Percentiles rank a stretch among this genome's conserved stretches.
Conservation (phyloP, 768 basidiomycete genomes). For the Sarcodon sp. region DNA sequence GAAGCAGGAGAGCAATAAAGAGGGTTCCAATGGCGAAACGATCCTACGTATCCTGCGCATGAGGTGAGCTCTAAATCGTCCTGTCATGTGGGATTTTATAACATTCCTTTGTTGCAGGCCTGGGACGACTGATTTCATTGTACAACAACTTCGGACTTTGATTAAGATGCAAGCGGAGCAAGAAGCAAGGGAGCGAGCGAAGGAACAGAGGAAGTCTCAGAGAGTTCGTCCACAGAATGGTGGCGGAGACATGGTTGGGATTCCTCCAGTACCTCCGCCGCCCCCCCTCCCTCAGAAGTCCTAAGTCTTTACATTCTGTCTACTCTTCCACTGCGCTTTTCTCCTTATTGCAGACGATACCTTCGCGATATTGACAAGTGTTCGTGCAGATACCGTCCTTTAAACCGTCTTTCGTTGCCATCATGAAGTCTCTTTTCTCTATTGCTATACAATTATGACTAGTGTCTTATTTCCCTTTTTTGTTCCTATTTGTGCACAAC, state of each 20-base stretch:
- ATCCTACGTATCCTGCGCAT: slow-evolving; percentile 93
- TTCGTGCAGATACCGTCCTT: no score
- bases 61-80: slow-evolving; percentile 44
- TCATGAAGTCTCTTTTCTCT: no score
- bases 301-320: slow-evolving; percentile 2
- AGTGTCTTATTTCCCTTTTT: no score
- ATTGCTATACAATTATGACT: no score
- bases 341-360: slow-evolving; percentile 10
- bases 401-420: no score
- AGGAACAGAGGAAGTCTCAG: slow-evolving; percentile 44
- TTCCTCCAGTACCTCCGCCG: slow-evolving; percentile 13
- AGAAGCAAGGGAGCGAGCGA: slow-evolving; percentile 54
- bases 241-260: slow-evolving; percentile 13
- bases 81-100: background rate
- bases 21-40: slow-evolving; percentile 67
- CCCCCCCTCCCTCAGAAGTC: slow-evolving; percentile 13
- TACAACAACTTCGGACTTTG: slow-evolving; percentile 78
- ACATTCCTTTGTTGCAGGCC: slow-evolving; percentile 31
- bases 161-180: slow-evolving; percentile 74
- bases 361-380: slow-evolving; percentile 7
- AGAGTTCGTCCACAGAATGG: slow-evolving; percentile 27
- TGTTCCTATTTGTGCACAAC: no score
- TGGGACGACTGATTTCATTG: slow-evolving; percentile 75
- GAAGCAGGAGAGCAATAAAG: slow-evolving; percentile 65
- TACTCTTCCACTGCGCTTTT: slow-evolving; percentile 7